These are phyloP conservation scores for Fusarium denticulatum DNA, from an alignment of 2,329 filamentous ascomycete genomes.

Conservation along the genomic window DNA sequence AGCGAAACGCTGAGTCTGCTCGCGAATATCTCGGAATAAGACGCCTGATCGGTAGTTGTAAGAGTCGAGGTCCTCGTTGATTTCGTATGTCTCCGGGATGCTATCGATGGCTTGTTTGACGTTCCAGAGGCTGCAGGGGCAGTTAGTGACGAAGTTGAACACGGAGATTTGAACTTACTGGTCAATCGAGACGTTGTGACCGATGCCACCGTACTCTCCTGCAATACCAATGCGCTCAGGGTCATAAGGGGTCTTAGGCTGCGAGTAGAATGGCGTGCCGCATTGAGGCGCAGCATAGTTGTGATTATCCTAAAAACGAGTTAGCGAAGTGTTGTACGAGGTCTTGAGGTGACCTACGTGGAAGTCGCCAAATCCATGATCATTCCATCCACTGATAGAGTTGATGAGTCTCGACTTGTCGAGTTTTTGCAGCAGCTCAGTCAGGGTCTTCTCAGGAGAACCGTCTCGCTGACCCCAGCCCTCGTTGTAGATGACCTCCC, in stretches of 20 bases:
- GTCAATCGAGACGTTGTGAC: constrained; percentile 70
- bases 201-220: constrained; percentile 77
- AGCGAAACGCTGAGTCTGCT: constrained; percentile 67
- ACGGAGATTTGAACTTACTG: background rate
- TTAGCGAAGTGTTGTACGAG: background rate
- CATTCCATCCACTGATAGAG: constrained; percentile 71
- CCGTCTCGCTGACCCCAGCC: constrained; percentile 24
- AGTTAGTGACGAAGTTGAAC: background rate
- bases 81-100: constrained; percentile 75
- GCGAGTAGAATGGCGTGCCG: constrained; percentile 74
- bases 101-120: constrained; percentile 65
- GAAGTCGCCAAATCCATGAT: constrained; percentile 75
- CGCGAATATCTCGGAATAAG: constrained; percentile 68
- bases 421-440: constrained; percentile 62
- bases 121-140: constrained; percentile 68
- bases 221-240: constrained; percentile 71
- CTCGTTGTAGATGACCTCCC: constrained; percentile 29
- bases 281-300: constrained; percentile 78
- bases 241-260: constrained; percentile 64
- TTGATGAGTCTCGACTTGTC: constrained; percentile 74
- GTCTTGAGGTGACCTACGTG: background rate
- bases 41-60: constrained; percentile 74
- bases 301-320: constrained; percentile 65
- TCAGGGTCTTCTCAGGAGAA: constrained; percentile 61
- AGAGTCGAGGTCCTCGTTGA: constrained; percentile 64